A percentile compares a stretch with the other conserved stretches of the same genome.
Conservation (phyloP, 2,329 filamentous ascomycete genomes). For the Dactylonectria macrodidyma region DNA sequence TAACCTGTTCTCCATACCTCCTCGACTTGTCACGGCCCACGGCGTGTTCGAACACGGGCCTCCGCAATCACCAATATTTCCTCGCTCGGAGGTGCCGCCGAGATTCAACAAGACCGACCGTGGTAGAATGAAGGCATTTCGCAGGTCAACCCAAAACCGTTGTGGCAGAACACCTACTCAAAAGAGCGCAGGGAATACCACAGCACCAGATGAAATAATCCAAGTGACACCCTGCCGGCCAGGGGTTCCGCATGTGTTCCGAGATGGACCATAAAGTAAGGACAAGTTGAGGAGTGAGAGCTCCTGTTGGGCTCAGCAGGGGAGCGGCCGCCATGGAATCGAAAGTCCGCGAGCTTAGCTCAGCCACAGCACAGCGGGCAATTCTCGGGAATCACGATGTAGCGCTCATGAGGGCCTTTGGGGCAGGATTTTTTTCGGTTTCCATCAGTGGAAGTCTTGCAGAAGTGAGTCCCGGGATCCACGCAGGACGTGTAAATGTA, state of each 20-base stretch:
- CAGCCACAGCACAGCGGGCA: slow-evolving; percentile 64
- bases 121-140: slow-evolving; percentile 6
- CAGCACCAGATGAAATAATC: slow-evolving; percentile 6
- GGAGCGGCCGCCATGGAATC: no score
- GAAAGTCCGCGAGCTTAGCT: slow-evolving; percentile 27
- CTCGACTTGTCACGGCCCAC: slow-evolving; percentile 10
- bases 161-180: slow-evolving; percentile 5
- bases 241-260: not conserved
- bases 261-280: not conserved
- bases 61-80: slow-evolving; percentile 5
- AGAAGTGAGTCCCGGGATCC: slow-evolving; percentile 80
- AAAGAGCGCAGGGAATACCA: slow-evolving; percentile 2
- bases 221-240: no score
- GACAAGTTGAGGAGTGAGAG: not conserved
- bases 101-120: slow-evolving; percentile 10
- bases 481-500: slow-evolving; percentile 82
- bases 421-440: slow-evolving; percentile 71
- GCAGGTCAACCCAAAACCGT: slow-evolving; percentile 13
- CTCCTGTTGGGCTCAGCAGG: no score
- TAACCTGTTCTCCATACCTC: slow-evolving; percentile 20
- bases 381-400: slow-evolving; percentile 78
- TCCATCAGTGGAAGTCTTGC: slow-evolving; percentile 78
- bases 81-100: not conserved
- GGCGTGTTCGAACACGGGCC: slow-evolving; percentile 7
- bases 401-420: slow-evolving; percentile 79